Conservation (phyloP, 163 green algal genomes). For the Trebouxia gelatinosa region DNA sequence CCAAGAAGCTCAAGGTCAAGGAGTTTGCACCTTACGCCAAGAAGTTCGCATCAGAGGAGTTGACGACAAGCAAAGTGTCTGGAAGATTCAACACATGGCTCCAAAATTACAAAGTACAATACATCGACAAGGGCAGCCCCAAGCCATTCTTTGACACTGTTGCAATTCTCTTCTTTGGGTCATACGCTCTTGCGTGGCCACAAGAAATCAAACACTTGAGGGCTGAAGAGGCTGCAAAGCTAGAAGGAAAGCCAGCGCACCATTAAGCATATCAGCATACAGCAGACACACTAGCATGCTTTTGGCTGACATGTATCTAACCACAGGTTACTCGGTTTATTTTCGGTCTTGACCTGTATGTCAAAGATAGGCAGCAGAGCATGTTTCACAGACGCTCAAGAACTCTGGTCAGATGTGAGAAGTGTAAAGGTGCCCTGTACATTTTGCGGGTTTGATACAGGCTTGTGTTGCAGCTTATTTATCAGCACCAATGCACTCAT, state of each 20-base stretch:
- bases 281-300: too few relatives aligned
- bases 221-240: constrained; percentile 60
- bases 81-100: constrained; percentile 16
- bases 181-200: constrained; percentile 58
- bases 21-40: constrained; percentile 16
- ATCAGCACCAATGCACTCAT: too few relatives aligned
- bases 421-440: too few relatives aligned
- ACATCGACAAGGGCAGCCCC: constrained; percentile 59
- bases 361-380: too few relatives aligned
- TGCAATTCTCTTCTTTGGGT: constrained; percentile 50
- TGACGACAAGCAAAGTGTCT: constrained; percentile 1
- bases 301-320: too few relatives aligned
- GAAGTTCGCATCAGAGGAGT: constrained; percentile 20
- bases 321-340: too few relatives aligned
- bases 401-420: too few relatives aligned
- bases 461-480: too few relatives aligned
- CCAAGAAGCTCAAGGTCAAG: constrained; percentile 29
- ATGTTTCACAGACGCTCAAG: too few relatives aligned
- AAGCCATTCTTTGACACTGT: constrained; percentile 55
- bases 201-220: constrained; percentile 62
- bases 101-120: constrained; percentile 42
- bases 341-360: too few relatives aligned
- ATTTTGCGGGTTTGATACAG: too few relatives aligned
- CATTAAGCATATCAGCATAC: too few relatives aligned
- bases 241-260: constrained; percentile 45